Conservation (phyloP, 2,329 filamentous ascomycete genomes). For the Aspergillus pseudoviridinutans region DNA sequence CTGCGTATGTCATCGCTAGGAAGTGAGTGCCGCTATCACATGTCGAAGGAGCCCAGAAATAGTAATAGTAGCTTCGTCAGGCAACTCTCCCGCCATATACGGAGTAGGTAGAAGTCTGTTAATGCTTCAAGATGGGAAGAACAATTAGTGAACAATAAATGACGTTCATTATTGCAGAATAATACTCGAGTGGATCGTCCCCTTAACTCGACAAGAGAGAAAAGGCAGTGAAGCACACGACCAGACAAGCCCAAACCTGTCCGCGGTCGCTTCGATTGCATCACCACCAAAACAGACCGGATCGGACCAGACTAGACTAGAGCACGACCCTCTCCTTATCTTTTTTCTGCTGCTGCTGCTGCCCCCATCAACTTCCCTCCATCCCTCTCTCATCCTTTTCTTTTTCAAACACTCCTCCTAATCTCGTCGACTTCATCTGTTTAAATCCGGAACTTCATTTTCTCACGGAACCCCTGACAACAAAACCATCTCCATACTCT, state of each 20-base stretch:
- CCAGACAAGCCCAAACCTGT: conserved; percentile 1
- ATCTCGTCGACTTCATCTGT: conserved; percentile 5
- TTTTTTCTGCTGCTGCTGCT: conserved; percentile 15
- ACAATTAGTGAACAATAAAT: background rate
- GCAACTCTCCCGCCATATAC: background rate
- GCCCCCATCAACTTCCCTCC: conserved; percentile 5
- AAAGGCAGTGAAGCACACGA: conserved; percentile 14
- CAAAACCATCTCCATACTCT: conserved; percentile 7
- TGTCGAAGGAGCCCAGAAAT: conserved; percentile 2
- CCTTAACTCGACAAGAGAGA: background rate
- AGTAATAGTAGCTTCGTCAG: background rate
- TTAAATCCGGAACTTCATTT: background rate
- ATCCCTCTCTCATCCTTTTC: conserved; percentile 5
- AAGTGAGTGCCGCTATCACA: conserved; percentile 5
- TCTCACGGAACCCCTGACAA: conserved; percentile 5
- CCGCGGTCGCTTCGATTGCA: conserved; percentile 17
- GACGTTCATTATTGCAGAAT: background rate
- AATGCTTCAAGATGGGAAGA: background rate
- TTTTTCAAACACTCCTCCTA: conserved; percentile 5
- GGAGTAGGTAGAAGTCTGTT: background rate
- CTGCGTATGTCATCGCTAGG: background rate
- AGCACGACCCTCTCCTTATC: conserved; percentile 2
- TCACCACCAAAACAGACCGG: background rate
- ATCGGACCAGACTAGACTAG: background rate
- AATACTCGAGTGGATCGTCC: background rate